Conservation (phyloP, 2,329 filamentous ascomycete genomes). For the Aspergillus pseudonomiae region DNA sequence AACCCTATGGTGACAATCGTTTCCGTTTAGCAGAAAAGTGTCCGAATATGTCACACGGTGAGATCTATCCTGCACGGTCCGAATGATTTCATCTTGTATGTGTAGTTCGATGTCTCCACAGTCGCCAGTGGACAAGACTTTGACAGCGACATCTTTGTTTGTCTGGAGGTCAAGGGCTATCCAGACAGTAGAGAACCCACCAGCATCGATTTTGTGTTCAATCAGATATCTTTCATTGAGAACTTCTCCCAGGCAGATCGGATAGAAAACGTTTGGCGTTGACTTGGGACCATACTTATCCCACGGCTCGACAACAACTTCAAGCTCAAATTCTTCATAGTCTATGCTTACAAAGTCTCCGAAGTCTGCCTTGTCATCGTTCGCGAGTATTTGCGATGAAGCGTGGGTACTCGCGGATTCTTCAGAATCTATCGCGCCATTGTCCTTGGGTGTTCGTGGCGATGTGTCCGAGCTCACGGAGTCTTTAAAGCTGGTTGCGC, state of each 20-base stretch:
- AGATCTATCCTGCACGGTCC: conserved; percentile 21
- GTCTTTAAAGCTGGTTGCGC: too few species aligned
- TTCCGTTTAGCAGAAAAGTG: conserved; percentile 24
- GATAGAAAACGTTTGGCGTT: conserved; percentile 21
- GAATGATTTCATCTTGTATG: conserved; percentile 27
- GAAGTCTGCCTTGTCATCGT: too few species aligned
- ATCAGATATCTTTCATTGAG: conserved; percentile 27
- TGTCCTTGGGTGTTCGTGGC: too few species aligned
- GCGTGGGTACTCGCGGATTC: too few species aligned
- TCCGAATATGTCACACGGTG: conserved; percentile 23
- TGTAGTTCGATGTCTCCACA: conserved; percentile 21
- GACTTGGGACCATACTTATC: conserved; percentile 18
- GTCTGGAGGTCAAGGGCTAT: conserved; percentile 27
- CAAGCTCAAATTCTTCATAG: too few species aligned
- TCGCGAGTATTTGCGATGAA: too few species aligned
- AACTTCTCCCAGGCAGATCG: conserved; percentile 23
- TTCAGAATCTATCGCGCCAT: too few species aligned
- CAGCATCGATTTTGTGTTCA: conserved; percentile 29
- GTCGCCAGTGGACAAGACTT: conserved; percentile 23
- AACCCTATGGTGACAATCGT: conserved; percentile 20
- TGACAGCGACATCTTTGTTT: conserved; percentile 28
- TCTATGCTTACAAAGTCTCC: too few species aligned
- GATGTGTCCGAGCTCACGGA: conserved; percentile 19
- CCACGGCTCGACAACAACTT: conserved; percentile 24
- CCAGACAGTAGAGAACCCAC: conserved; percentile 31